phyloP scores from a whole-genome alignment of 2,329 filamentous ascomycete genomes.

The Trichoderma aggressivum region DNA sequence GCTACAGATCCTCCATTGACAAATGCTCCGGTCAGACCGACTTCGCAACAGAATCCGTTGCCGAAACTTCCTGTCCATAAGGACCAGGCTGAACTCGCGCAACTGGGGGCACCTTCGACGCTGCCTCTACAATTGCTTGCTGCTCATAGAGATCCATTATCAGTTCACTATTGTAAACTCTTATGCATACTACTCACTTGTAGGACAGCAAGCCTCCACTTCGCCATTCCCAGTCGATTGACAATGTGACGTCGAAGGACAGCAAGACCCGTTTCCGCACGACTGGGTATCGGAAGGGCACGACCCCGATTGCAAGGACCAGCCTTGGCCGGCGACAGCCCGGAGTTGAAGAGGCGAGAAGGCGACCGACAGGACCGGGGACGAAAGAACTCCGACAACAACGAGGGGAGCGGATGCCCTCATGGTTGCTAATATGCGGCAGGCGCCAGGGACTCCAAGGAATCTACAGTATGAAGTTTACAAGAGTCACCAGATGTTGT shows the following conservation, averaged over 20 bases:
- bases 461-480: neutral
- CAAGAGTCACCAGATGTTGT: no score
- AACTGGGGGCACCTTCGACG: neutral
- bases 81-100: conserved; percentile 2
- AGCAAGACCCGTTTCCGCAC: conserved; percentile 1
- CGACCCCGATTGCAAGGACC: neutral
- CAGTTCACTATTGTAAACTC: neutral
- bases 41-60: conserved; percentile 9
- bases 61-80: conserved; percentile 10
- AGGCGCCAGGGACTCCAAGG: neutral
- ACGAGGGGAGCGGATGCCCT: neutral
- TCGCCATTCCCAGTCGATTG: conserved; percentile 4
- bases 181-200: neutral
- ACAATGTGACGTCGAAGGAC: neutral
- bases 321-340: neutral
- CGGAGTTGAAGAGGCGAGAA: neutral
- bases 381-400: neutral
- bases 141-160: neutral
- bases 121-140: conserved; percentile 11
- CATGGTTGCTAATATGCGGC: neutral
- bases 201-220: conserved; percentile 2
- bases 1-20: neutral
- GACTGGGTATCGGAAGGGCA: neutral
- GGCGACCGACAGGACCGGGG: neutral
- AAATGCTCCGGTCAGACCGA: conserved; percentile 5